phyloP scores from a whole-genome alignment of 257 asterid species.

The Solanum phureja region DNA sequence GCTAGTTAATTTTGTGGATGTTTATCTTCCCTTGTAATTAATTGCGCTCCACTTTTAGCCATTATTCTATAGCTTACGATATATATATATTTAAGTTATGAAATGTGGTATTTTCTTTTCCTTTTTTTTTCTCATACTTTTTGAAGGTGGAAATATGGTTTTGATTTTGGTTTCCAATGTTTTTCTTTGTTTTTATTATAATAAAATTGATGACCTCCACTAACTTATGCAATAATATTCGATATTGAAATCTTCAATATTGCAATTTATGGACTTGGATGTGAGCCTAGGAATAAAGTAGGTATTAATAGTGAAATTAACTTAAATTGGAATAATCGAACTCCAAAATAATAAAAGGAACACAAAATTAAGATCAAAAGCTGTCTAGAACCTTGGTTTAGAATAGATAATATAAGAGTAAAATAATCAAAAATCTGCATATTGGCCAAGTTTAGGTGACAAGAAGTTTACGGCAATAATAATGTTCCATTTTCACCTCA shows the following conservation, averaged over 20 bases:
- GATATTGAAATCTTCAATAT: background rate
- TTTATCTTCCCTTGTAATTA: background rate
- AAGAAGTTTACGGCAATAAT: background rate
- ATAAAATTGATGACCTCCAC: background rate
- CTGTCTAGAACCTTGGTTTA: background rate
- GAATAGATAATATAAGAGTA: background rate
- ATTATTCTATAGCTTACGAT: background rate
- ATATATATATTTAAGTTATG: background rate
- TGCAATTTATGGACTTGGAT: background rate
- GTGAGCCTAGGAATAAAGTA: background rate
- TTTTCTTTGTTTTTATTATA: background rate
- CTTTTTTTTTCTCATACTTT: background rate
- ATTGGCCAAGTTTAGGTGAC: background rate
- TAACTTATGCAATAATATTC: background rate
- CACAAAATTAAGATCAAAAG: background rate
- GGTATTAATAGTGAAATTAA: background rate
- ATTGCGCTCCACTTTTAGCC: background rate
- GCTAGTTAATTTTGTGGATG: background rate
- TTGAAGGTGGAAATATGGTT: background rate
- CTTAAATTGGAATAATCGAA: background rate
- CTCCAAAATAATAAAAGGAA: background rate
- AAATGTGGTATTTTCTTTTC: background rate
- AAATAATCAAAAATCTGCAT: background rate
- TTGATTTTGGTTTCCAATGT: background rate
- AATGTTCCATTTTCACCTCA: background rate